Conservation (phyloP, 2,329 filamentous ascomycete genomes). For the Botrytis squamosa region DNA sequence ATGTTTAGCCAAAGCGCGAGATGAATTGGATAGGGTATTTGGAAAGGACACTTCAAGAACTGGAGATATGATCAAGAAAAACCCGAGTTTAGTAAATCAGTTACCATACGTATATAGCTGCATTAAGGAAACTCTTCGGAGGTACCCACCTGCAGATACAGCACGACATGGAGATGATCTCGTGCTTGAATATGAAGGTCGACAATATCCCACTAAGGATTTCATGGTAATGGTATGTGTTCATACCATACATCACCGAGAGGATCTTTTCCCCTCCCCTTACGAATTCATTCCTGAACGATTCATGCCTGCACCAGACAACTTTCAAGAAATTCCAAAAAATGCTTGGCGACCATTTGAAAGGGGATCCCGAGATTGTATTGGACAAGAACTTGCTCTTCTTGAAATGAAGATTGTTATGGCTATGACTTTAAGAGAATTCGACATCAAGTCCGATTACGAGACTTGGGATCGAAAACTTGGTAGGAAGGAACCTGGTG, state of each 20-base stretch:
- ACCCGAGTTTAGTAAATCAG: slow-evolving; percentile 28
- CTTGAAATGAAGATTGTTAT: slow-evolving; percentile 49
- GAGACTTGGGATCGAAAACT: slow-evolving; percentile 28
- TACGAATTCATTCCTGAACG: slow-evolving; percentile 50
- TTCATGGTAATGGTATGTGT: slow-evolving; percentile 25
- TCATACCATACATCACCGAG: slow-evolving; percentile 36
- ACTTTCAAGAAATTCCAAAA: slow-evolving; percentile 31
- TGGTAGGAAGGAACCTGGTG: slow-evolving; percentile 26
- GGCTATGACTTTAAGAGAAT: slow-evolving; percentile 39
- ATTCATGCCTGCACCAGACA: slow-evolving; percentile 41
- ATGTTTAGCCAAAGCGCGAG: slow-evolving; percentile 25
- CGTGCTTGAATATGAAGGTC: slow-evolving; percentile 7
- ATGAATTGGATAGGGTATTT: slow-evolving; percentile 32
- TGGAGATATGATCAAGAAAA: slow-evolving; percentile 19
- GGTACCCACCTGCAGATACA: slow-evolving; percentile 29
- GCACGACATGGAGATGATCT: slow-evolving; percentile 25
- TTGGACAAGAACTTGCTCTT: slow-evolving; percentile 56
- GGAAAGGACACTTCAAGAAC: slow-evolving; percentile 26
- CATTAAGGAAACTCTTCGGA: slow-evolving; percentile 31
- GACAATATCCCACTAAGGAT: slow-evolving; percentile 23
- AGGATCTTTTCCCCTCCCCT: slow-evolving; percentile 44
- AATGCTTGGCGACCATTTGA: slow-evolving; percentile 57
- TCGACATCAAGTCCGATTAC: slow-evolving; percentile 15
- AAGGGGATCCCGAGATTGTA: slow-evolving; percentile 54
- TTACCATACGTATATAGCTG: slow-evolving; percentile 31